Evolutionary conservation across 2,329 filamentous ascomycete species (phyloP), one percentile per base, ranked within the genome.

Genomic region (Davidsoniella neocaledoniae): DNA sequence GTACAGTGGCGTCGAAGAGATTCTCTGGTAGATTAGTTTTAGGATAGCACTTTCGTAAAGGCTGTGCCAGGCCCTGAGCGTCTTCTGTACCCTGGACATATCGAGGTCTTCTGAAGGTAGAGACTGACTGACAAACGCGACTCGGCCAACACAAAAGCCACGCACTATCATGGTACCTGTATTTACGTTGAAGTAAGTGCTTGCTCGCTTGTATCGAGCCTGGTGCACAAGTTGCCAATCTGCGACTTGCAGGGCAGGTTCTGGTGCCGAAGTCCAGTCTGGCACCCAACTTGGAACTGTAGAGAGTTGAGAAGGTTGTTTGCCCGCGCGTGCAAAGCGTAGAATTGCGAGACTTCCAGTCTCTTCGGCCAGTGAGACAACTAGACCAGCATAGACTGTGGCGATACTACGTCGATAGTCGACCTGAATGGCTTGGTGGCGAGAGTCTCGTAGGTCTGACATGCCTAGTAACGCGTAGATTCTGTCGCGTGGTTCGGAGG

Each of bases 401-500:
- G 23, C 12, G 8, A 48, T 14, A 21, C 36, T 37, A 9, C 36
- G 41, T 16, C 21, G 29, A 43, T 48, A 48, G 21, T 48, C 46
- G 12, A 48, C 38, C n/a, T 48, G 46, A 5, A 42, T 17, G 3
- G 38, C 46, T n/a, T n/a, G 17, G 3, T 38, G 21, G 8, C 21
- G 39, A 19, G 21, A 33, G 14, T 42, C 5, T 4, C 21, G n/a
- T 12, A 48, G 25, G 16, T 48, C 38, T 19, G 46, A 48, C 25
- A 58, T 52, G 1, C 55, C 57, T 1, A 58, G 51, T 12, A 58
- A 48, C 21, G 55, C 57, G 48, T 57, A 58, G 25, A 58, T 50
- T 37, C 57, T 57, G 52, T 58, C 57, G n/a, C 55, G 43, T 14
- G 55, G 53, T 39, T 57, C 56, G 9, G 54, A 55, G 10, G 54